A percentile compares a stretch with the other conserved stretches of the same genome.
phyloP scores from a whole-genome alignment of 208 protist species.

The Leishmania lainsoni region DNA sequence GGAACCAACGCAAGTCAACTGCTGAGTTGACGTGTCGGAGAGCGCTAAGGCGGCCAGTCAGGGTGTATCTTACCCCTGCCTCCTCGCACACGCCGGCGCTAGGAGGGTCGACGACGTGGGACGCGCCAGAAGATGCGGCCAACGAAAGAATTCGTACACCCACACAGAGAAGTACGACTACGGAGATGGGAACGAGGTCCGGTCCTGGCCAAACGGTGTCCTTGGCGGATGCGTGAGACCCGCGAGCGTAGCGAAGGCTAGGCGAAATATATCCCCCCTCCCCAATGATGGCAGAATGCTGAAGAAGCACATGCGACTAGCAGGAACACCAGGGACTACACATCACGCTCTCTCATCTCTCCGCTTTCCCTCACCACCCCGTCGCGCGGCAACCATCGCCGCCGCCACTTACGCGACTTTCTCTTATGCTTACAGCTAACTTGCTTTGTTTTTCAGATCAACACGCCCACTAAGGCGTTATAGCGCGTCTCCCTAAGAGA shows the following conservation, averaged over 20 bases:
- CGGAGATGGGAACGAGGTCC: too few relatives aligned
- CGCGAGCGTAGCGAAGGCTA: background rate
- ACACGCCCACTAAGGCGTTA: background rate
- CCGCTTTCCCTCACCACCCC: background rate
- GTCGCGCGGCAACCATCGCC: background rate
- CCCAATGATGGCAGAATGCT: background rate
- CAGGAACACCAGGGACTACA: background rate
- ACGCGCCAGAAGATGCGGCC: too few relatives aligned
- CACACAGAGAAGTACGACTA: too few relatives aligned
- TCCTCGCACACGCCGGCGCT: background rate
- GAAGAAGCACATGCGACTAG: background rate
- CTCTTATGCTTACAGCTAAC: background rate
- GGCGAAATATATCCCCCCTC: background rate
- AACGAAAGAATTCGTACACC: too few relatives aligned
- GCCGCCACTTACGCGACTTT: background rate
- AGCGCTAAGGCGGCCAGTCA: background rate
- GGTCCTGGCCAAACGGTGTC: background rate
- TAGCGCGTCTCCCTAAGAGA: background rate
- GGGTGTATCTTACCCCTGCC: background rate
- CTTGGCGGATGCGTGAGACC: background rate
- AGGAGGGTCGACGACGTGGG: background rate
- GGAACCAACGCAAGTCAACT: background rate
- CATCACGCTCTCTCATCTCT: background rate
- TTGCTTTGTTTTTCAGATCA: background rate
- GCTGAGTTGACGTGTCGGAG: background rate